Percentiles rank a stretch among this genome's conserved stretches.
These are phyloP conservation scores for Melastoma malabathricum DNA, from an alignment of 345 rosid genomes.

Conservation along the genomic window DNA sequence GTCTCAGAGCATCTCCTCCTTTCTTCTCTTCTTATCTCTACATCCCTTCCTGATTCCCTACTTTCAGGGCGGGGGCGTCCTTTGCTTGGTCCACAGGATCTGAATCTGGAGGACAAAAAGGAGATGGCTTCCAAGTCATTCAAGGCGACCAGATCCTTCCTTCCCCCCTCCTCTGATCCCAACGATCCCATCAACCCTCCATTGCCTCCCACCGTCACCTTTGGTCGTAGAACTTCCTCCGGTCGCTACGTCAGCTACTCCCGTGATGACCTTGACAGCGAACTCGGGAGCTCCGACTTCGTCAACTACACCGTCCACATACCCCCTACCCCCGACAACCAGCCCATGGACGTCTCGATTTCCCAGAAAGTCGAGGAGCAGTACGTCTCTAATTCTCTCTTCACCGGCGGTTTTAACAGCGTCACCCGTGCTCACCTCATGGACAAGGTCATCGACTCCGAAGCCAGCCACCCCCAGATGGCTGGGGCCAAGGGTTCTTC, in stretches of 20 bases:
- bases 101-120: not conserved
- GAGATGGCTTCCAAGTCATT: constrained; percentile 60
- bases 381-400: constrained; percentile 83
- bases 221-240: constrained; percentile 66
- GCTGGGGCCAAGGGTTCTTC: constrained; percentile 93
- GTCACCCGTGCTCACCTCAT: constrained; percentile 81
- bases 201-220: constrained; percentile 47
- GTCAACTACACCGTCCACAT: constrained; percentile 80
- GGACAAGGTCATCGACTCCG: constrained; percentile 95
- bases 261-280: constrained; percentile 90
- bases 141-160: constrained; percentile 39
- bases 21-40: no score
- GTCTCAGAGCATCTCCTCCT: no score
- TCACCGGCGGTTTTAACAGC: constrained; percentile 89
- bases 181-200: constrained; percentile 49
- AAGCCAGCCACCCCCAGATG: constrained; percentile 90
- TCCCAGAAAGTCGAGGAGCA: constrained; percentile 97
- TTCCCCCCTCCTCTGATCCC: constrained; percentile 53
- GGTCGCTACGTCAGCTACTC: constrained; percentile 89
- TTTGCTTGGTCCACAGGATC: no score
- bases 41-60: no score
- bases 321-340: constrained; percentile 95
- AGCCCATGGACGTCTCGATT: constrained; percentile 82
- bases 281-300: constrained; percentile 57
- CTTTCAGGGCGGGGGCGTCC: no score